A percentile compares a stretch with the other conserved stretches of the same genome.
Conservation (phyloP, 768 basidiomycete species). For the Lentinula raphanica region DNA sequence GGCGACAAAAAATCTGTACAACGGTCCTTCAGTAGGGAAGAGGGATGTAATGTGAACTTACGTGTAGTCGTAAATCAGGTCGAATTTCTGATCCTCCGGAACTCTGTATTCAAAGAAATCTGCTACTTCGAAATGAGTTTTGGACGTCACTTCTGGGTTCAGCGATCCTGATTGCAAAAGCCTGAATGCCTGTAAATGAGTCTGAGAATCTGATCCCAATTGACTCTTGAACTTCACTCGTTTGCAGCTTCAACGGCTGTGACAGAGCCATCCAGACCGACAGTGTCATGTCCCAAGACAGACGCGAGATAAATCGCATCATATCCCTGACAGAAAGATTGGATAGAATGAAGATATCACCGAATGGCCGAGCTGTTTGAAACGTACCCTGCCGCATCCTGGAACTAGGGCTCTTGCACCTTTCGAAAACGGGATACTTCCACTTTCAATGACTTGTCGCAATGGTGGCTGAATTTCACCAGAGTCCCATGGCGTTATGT, state of each 20-base stretch:
- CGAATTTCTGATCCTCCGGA: conserved; percentile 35
- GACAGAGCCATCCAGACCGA: conserved; percentile 53
- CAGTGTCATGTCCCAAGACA: conserved; percentile 38
- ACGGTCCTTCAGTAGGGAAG: background rate
- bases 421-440: conserved; percentile 36
- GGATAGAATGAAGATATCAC: conserved; percentile 7
- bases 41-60: conserved; percentile 18
- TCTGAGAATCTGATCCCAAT: too few species aligned
- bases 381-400: conserved; percentile 50
- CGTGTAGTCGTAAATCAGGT: conserved; percentile 67
- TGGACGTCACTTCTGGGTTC: conserved; percentile 17
- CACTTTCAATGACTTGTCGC: conserved; percentile 42
- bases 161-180: background rate
- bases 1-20: conserved; percentile 65
- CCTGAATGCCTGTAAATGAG: too few species aligned
- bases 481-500: conserved; percentile 60
- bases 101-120: conserved; percentile 54
- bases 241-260: conserved; percentile 47
- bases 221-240: conserved; percentile 25
- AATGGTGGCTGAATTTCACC: conserved; percentile 53
- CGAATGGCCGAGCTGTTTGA: background rate
- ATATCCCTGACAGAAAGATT: conserved; percentile 41
- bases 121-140: conserved; percentile 32
- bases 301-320: conserved; percentile 53
- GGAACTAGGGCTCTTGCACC: conserved; percentile 43